These are phyloP conservation scores for Tulasnella sp. DNA, from an alignment of 768 basidiomycete genomes.

Conservation along the genomic window DNA sequence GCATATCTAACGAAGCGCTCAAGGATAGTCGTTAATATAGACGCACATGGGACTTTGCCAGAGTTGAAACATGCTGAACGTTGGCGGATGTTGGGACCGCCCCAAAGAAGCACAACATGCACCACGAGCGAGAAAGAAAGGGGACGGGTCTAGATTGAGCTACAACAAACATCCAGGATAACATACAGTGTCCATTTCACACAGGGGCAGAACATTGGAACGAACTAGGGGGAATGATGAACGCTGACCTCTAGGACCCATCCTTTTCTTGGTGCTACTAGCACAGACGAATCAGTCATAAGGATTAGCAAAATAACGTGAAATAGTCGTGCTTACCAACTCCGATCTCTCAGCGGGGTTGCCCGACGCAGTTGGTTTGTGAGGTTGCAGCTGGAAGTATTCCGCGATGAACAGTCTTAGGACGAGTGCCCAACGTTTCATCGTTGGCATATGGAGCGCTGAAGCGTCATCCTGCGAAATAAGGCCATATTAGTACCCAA, in stretches of 20 bases:
- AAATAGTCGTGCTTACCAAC: not conserved
- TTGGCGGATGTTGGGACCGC: not conserved
- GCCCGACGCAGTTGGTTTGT: not conserved
- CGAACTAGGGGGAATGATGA: not conserved
- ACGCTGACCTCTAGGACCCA: not conserved
- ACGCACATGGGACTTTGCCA: too few species aligned
- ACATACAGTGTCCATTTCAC: not conserved
- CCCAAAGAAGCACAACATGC: not conserved
- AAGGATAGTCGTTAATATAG: too few species aligned
- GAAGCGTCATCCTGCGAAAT: slow-evolving; percentile 75
- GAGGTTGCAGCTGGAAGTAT: slow-evolving; percentile 59
- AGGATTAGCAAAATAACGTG: not conserved
- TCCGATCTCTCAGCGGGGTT: not conserved
- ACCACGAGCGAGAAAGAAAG: not conserved
- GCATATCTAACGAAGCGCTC: not conserved
- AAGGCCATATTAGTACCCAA: not conserved
- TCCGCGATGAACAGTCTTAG: slow-evolving; percentile 84
- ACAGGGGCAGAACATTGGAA: not conserved
- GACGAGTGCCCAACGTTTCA: slow-evolving; percentile 87
- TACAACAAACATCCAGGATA: not conserved
- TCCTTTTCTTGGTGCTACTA: not conserved
- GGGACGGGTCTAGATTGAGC: not conserved
- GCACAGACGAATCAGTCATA: not conserved
- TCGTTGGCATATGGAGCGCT: slow-evolving; percentile 76
- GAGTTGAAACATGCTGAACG: not conserved